Base-by-base conservation (phyloP, 371 early-diverging fungal genomes). In the Actinomucor elegans region DNA sequence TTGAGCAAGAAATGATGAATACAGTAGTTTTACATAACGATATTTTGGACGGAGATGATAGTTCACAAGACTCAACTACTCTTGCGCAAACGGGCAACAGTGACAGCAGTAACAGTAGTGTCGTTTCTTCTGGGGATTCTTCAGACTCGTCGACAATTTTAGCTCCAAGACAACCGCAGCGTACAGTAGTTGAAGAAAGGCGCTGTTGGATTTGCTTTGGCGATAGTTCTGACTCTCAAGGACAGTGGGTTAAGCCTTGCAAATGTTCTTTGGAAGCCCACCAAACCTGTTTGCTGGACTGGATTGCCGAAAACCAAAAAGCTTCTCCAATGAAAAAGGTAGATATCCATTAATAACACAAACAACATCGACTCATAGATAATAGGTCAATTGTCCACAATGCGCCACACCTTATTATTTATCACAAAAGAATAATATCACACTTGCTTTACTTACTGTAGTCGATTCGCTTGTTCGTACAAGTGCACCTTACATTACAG, bases 301-400 rank as follows among this genome's bases (percentile, higher is more conserved):
- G 91, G 91, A 84, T 91, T 48, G 70, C 81, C 14, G 89, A 89
- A 64, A 87, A 80, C 32, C 86, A 88, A 50, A 79, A 81, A 28
- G 81, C 63, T 8, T 31, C 40, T 14, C 31, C 29, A 17, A 43
- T 35, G 17, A 34, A 53, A 24, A 48, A 48, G 24, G 48, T 48
- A 43, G n/a, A n/a, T 38, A 20, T 21, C 9, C 3, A 43, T 10
- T n/a, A 41, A 27, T 21, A 15, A 7, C 15, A 15, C 6, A 15
- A 6, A 37, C 4, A 37, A 7, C 4, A 27, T 35, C 5, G 15
- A 36, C 11, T 36, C 11, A 15, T 29, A 52, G 14, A 44, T 14
- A 15, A 24, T 71, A 86, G 84, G 85, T 87, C 0, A 71, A 73
- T 14, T 91, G 91, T 46, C 89, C 91, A n/a, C 89, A 89, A 48